Evolutionary conservation across 306 rosid genomes (phyloP).

Genomic region (Cucumis sativus): DNA sequence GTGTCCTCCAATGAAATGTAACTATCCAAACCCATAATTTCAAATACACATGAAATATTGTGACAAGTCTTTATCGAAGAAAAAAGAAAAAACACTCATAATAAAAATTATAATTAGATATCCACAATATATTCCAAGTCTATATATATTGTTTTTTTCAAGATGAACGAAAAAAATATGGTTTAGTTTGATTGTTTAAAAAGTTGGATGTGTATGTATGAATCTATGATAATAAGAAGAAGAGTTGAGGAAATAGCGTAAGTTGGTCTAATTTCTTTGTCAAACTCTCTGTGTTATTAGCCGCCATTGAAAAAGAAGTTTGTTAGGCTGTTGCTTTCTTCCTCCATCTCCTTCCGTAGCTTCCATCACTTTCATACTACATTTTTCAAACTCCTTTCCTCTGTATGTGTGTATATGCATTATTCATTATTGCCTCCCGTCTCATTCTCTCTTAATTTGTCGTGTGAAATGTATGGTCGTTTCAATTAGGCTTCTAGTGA

Average conservation of each 20-base stretch:
- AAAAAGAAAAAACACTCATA: not conserved
- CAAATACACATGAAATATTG: not conserved
- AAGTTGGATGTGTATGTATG: not conserved
- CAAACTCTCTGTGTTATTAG: not conserved
- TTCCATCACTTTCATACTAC: not conserved
- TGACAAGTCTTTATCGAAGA: not conserved
- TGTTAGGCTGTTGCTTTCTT: constrained; percentile 5
- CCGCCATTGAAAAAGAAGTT: constrained; percentile 1
- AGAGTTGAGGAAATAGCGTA: not conserved
- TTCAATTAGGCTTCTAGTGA: no score
- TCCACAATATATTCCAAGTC: not conserved
- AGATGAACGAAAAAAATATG: not conserved
- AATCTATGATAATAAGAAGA: not conserved
- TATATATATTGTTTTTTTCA: not conserved
- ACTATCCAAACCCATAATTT: not conserved
- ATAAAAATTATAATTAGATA: not conserved
- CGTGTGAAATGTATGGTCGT: no score
- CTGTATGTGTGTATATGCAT: not conserved
- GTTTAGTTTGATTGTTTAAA: not conserved
- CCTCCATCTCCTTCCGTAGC: not conserved
- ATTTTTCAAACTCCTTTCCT: not conserved
- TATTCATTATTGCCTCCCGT: not conserved
- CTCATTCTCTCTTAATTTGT: no score
- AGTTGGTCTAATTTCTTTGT: not conserved
- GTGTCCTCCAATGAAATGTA: not conserved